Evolutionary conservation across 768 basidiomycete genomes (phyloP).

Genomic region (Phallus indusiatus): DNA sequence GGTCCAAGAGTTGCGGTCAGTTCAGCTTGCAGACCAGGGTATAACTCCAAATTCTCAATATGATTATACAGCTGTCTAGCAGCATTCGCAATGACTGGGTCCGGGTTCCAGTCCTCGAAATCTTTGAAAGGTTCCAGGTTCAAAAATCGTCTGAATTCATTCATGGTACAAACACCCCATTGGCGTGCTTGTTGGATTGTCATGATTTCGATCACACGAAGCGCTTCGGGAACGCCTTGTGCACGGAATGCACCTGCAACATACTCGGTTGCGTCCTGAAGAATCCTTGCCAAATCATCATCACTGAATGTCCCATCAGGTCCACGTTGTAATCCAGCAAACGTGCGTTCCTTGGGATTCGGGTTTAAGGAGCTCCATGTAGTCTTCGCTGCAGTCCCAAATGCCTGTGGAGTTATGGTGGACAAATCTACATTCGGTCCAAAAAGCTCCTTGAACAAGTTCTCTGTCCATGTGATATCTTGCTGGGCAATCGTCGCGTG

Average conservation of each 20-base stretch:
- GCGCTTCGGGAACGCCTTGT: constrained; percentile 51
- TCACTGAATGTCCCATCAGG: constrained; percentile 50
- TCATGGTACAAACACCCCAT: constrained; percentile 54
- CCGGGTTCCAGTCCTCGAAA: constrained; percentile 28
- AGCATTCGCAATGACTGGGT: constrained; percentile 26
- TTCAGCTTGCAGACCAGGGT: constrained; percentile 69
- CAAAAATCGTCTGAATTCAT: constrained; percentile 35
- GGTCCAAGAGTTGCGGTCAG: constrained; percentile 51
- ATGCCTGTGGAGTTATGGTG: constrained; percentile 43
- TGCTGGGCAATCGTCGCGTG: constrained; percentile 49
- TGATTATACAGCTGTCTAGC: constrained; percentile 59
- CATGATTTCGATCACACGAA: constrained; percentile 60
- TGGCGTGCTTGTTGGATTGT: constrained; percentile 54
- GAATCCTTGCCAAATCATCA: constrained; percentile 47
- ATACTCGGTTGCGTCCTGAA: constrained; percentile 52
- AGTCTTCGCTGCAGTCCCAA: constrained; percentile 31
- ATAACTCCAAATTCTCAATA: constrained; percentile 73
- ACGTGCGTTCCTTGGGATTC: background rate
- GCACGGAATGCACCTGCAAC: constrained; percentile 58
- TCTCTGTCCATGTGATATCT: constrained; percentile 48
- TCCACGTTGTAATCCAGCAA: constrained; percentile 39
- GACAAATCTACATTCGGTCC: constrained; percentile 21
- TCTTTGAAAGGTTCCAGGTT: constrained; percentile 13
- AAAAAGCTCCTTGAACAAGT: constrained; percentile 36
- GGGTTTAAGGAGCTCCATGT: background rate